A percentile compares a stretch with the other conserved stretches of the same genome.
These are phyloP conservation scores for Elymus sibiricus DNA, from an alignment of 176 grass and related monocot genomes.

Conservation along the genomic window DNA sequence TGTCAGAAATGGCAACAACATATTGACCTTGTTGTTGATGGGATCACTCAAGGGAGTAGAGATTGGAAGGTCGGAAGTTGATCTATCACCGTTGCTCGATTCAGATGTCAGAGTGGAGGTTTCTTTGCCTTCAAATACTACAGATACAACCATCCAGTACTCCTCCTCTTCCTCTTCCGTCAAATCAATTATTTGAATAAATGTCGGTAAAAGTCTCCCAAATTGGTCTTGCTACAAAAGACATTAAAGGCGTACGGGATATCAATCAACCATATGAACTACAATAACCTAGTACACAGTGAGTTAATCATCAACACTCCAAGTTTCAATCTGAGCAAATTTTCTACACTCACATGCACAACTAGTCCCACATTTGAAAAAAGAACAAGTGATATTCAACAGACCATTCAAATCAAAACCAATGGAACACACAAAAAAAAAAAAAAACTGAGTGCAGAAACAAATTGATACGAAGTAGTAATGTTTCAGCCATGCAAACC, in stretches of 20 bases:
- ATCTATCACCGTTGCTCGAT: constrained; percentile 44
- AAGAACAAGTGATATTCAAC: background rate
- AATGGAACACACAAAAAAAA: background rate
- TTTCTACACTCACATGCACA: background rate
- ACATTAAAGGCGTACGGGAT: background rate
- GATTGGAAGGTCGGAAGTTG: constrained; percentile 33
- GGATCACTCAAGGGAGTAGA: constrained; percentile 54
- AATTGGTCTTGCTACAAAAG: constrained; percentile 96
- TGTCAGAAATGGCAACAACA: background rate
- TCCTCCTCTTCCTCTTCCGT: constrained; percentile 83
- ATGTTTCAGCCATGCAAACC: constrained; percentile 50
- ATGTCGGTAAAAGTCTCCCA: constrained; percentile 87
- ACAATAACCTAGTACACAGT: background rate
- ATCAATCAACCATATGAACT: constrained; percentile 18
- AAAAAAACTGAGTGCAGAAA: constrained; percentile 6
- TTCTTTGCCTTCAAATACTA: constrained; percentile 91
- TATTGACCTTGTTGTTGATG: constrained; percentile 81
- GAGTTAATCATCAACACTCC: background rate
- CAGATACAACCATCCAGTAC: constrained; percentile 95
- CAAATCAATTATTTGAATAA: constrained; percentile 90
- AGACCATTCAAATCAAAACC: background rate
- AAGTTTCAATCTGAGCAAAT: background rate
- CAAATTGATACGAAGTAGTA: constrained; percentile 17
- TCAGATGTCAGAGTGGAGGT: constrained; percentile 40
- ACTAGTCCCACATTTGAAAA: background rate